These are phyloP conservation scores for Microstegium vimineum DNA, from an alignment of 176 grass and related monocot genomes.

Conservation along the genomic window DNA sequence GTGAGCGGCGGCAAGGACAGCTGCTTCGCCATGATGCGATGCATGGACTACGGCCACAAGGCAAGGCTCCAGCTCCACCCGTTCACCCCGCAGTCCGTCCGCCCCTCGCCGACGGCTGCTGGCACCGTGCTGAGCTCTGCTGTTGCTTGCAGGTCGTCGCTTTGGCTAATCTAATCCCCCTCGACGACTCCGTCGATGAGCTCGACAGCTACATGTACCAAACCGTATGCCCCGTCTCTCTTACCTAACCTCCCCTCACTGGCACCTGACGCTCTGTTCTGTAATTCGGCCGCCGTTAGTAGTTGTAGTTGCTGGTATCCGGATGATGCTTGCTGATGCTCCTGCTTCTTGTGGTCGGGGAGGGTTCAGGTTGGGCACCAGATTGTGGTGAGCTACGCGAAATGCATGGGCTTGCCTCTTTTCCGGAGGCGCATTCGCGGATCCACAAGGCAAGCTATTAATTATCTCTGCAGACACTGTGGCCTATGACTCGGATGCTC, in stretches of 20 bases:
- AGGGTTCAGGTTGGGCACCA: constrained; percentile 72
- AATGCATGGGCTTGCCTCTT: constrained; percentile 86
- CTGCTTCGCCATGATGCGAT: constrained; percentile 97
- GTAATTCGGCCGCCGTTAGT: not conserved
- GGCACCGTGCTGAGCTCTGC: not conserved
- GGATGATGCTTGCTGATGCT: not conserved
- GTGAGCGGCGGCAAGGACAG: constrained; percentile 98
- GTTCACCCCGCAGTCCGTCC: not conserved
- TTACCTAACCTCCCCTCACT: not conserved
- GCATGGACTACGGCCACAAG: constrained; percentile 90
- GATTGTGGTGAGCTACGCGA: constrained; percentile 79
- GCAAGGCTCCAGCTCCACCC: constrained; percentile 21
- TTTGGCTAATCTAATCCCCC: constrained; percentile 75
- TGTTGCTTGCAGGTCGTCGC: constrained; percentile 55
- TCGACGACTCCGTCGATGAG: constrained; percentile 79
- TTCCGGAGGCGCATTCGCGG: constrained; percentile 78
- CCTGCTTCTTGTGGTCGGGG: not conserved
- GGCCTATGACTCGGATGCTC: not conserved
- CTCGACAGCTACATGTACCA: constrained; percentile 99
- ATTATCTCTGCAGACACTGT: not conserved
- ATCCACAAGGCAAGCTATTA: constrained; percentile 55
- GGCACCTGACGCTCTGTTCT: not conserved
- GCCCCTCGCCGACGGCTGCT: not conserved
- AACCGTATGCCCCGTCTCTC: constrained; percentile 44
- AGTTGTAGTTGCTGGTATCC: not conserved